Evolutionary conservation across 805 yeast genomes (phyloP), one percentile per base, ranked within the genome.

Genomic region (Spathaspora girioi): DNA sequence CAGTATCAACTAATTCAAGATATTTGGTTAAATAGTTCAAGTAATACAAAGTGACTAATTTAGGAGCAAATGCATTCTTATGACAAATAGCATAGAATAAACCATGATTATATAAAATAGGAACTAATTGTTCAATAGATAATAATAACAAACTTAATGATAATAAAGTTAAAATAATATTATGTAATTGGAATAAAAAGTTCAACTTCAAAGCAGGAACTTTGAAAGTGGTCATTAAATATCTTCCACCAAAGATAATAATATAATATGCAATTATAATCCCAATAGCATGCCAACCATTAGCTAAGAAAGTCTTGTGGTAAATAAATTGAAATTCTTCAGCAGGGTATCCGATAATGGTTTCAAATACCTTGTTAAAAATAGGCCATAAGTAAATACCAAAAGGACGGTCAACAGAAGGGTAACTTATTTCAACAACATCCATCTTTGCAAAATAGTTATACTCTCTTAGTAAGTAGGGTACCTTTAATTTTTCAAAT

Each of bases 11-110:
- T 60, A 94, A 84, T 77, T 93, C 98, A 61, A 87, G 66, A 73
- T 79, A 93, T 73, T 93, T 93, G 67, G 94, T 86, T 70, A 93
- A 76, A 73, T 92, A 93, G 76, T 92, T 93, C 73, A 93, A 76
- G 75, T 92, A 93, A 75, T 94, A 93, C 57, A 93, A 71, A 27
- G 89, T 79, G 56, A 89, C 93, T 68, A 93, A 79, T 62, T 84
- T 84, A 57, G 86, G 88, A 43, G 96, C 86, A 87, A 92, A 93
- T 10, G 96, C 86, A 46, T 80, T 78, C 56, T 75, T 68, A 70
- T 82, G 71, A 72, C 98, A 94, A 64, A 93, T 85, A 47, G 96
- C 88, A 65, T 81, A 90, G 69, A 87, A 86, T 15, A 93, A 49
- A 12, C 98, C 98, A 64, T 92, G 81, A 55, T 77, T 66, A 59